Conservation (phyloP, 129 eudicot species). For the Glebionis coronaria region DNA sequence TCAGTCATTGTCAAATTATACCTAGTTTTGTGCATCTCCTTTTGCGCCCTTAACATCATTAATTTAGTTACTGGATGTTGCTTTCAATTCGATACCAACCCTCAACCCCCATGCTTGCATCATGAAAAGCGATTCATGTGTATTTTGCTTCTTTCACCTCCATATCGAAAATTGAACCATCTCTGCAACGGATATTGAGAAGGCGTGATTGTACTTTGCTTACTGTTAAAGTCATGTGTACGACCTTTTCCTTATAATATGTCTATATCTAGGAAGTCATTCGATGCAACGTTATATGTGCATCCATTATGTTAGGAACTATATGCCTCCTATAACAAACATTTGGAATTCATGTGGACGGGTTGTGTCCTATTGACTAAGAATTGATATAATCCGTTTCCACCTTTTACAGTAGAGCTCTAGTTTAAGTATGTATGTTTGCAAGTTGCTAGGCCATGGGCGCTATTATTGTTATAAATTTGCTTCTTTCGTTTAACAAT, state of each 20-base stretch:
- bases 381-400: not conserved
- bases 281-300: not conserved
- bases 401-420: not conserved
- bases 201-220: not conserved
- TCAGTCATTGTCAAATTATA: no score
- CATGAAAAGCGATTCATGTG: no score
- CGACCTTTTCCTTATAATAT: not conserved
- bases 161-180: no score
- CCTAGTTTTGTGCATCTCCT: no score
- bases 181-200: not conserved
- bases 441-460: not conserved
- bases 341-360: not conserved
- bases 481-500: not conserved
- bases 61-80: no score
- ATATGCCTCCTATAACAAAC: not conserved
- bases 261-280: not conserved
- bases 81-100: no score
- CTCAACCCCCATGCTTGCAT: no score
- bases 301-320: not conserved
- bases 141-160: no score
- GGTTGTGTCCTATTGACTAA: not conserved
- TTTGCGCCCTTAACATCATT: no score
- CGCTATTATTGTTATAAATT: not conserved
- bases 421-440: not conserved
- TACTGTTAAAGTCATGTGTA: not conserved